A percentile compares a stretch with the other conserved stretches of the same genome.
These are phyloP conservation scores for Lentinula sp. DNA, from an alignment of 768 basidiomycete genomes.

Conservation along the genomic window DNA sequence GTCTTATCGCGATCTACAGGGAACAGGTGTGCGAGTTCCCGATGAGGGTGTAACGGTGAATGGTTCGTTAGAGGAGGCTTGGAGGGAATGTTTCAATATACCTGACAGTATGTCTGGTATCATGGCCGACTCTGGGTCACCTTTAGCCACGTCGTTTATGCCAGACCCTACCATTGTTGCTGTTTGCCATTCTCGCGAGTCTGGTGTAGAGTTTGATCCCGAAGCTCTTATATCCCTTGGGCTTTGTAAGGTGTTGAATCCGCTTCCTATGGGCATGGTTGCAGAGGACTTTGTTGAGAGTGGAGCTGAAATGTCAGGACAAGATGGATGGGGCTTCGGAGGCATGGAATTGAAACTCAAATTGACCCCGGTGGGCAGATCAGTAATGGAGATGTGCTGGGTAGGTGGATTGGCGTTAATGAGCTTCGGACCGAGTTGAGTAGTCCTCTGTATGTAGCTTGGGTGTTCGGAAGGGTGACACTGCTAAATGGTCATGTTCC, in stretches of 20 bases:
- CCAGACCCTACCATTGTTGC: constrained; percentile 48
- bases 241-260: constrained; percentile 34
- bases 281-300: constrained; percentile 33
- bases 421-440: constrained; percentile 36
- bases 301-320: too few relatives aligned
- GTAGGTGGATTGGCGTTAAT: constrained; percentile 46
- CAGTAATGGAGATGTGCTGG: constrained; percentile 54
- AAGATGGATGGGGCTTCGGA: background rate
- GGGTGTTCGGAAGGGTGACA: constrained; percentile 6
- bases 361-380: constrained; percentile 45
- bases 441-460: constrained; percentile 14
- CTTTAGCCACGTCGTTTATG: constrained; percentile 12
- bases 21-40: constrained; percentile 69
- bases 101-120: background rate
- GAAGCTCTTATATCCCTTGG: constrained; percentile 77
- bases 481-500: background rate
- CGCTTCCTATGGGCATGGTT: constrained; percentile 15
- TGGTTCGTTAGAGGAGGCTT: constrained; percentile 51
- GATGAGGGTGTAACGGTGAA: constrained; percentile 63
- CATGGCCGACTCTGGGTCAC: constrained; percentile 10
- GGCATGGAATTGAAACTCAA: constrained; percentile 16
- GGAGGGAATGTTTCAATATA: constrained; percentile 34
- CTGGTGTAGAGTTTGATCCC: constrained; percentile 73
- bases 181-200: constrained; percentile 52
- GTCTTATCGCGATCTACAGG: constrained; percentile 63